Base-by-base conservation (phyloP, 2,329 filamentous ascomycete species). In the Botrytis paeoniae region DNA sequence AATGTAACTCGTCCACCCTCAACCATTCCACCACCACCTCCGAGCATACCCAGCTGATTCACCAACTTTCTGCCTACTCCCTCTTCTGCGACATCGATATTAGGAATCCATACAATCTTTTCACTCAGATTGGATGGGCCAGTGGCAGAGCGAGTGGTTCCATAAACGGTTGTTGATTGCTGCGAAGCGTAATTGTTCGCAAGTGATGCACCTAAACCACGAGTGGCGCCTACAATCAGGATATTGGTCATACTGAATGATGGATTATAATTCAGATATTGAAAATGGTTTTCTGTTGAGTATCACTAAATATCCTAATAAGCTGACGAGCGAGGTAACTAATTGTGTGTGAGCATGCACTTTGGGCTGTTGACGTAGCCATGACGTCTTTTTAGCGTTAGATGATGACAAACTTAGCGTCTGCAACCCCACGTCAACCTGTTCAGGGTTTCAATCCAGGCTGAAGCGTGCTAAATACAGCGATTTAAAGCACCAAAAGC, bases 141-240 rank as follows among this genome's bases (percentile, higher is more conserved):
- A 6, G 80, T 76, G 16, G 81, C 79, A 12, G 86, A 85, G 62
- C 90, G 85, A 10, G 88, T 85, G 12, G 90, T 92, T 66, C 86
- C 90, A 76, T 87, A 89, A 45, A 93, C 88, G 10, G 81, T 83
- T 63, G 85, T 86, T 43, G 82, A 80, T 18, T 80, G 78, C 25
- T 84, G 78, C 4, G 83, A 81, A 35, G 86, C 85, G 78, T 93
- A 93, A 65, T 85, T 82, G 75, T 87, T 87, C 43, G 85, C 84
- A 41, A 93, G 84, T 29, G 88, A 87, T 66, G 87, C 87, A 5
- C 91, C 91, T 5, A 93, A 85, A 70, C 91, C 91, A 60, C 91
- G 86, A 1, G 90, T 93, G 4, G 89, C 91, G 65, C 91, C 91
- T 41, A 93, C 84, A 41, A 93, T 85, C 3, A 93, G 85, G 48